Conservation (phyloP, 352 stramenopile species). For the Globisporangium iwayamae region DNA sequence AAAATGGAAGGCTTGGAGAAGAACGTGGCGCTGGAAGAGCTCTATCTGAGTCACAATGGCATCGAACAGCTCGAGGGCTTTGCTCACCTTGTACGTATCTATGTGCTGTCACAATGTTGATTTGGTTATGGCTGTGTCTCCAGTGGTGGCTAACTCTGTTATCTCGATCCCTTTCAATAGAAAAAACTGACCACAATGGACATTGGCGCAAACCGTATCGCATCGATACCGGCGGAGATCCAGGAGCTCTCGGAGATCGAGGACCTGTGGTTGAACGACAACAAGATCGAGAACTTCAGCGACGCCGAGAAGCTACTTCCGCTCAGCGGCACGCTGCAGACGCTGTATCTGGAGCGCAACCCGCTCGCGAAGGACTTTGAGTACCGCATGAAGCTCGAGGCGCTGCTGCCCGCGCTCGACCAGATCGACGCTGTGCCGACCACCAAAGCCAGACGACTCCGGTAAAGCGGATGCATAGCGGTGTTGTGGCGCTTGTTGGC, state of each 20-base stretch:
- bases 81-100: constrained; percentile 55
- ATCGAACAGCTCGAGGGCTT: constrained; percentile 88
- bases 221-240: constrained; percentile 46
- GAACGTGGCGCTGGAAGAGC: constrained; percentile 91
- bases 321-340: constrained; percentile 79
- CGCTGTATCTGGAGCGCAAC: constrained; percentile 96
- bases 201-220: constrained; percentile 83
- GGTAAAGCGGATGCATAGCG: neutral
- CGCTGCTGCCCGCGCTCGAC: constrained; percentile 86
- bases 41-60: constrained; percentile 97
- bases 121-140: neutral
- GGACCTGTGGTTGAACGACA: constrained; percentile 84
- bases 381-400: constrained; percentile 92
- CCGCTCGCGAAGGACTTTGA: constrained; percentile 91
- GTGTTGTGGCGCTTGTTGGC: neutral
- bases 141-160: neutral
- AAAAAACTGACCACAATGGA: constrained; percentile 60
- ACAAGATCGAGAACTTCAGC: constrained; percentile 53
- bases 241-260: constrained; percentile 37
- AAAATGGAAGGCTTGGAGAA: constrained; percentile 88
- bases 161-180: constrained; percentile 24
- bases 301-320: constrained; percentile 70
- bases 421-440: constrained; percentile 93
- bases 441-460: constrained; percentile 42
- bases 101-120: neutral